Evolutionary conservation across 2,329 filamentous ascomycete species (phyloP).

Genomic region (Cadophora sp.): DNA sequence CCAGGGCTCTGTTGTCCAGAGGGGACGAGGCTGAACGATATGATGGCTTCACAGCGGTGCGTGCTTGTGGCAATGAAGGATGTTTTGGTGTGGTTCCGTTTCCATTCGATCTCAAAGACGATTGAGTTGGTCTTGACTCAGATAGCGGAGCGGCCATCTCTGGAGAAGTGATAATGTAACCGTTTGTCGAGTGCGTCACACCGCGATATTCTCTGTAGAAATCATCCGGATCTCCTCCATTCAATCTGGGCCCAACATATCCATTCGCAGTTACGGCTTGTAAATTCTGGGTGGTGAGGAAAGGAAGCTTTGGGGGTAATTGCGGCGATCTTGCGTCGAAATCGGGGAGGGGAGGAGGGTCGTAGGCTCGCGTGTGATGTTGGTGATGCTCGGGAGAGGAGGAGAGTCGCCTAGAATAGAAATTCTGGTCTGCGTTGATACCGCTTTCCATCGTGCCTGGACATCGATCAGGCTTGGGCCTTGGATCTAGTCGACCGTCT

Average conservation of each 20-base stretch:
- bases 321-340: conserved; percentile 34
- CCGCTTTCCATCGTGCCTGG: conserved; percentile 42
- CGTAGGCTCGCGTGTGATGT: conserved; percentile 32
- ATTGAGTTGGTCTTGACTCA: conserved; percentile 49
- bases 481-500: conserved; percentile 1
- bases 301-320: conserved; percentile 39
- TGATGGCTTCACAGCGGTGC: conserved; percentile 50
- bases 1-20: conserved; percentile 48
- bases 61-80: conserved; percentile 49
- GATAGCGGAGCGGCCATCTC: conserved; percentile 44
- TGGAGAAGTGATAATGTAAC: conserved; percentile 32
- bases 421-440: conserved; percentile 45
- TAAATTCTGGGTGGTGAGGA: conserved; percentile 40
- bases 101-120: conserved; percentile 56
- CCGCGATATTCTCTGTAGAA: conserved; percentile 56
- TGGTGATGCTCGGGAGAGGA: conserved; percentile 32
- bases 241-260: conserved; percentile 31
- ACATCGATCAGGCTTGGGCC: conserved; percentile 39
- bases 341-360: conserved; percentile 35
- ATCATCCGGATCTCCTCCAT: conserved; percentile 50
- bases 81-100: conserved; percentile 58
- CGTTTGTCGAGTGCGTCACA: conserved; percentile 40
- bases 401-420: conserved; percentile 40
- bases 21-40: conserved; percentile 63
- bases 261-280: conserved; percentile 37